A percentile compares a stretch with the other conserved stretches of the same genome.
Conservation (phyloP, 2,329 filamentous ascomycete genomes). For the Sordariomycetes sp. region DNA sequence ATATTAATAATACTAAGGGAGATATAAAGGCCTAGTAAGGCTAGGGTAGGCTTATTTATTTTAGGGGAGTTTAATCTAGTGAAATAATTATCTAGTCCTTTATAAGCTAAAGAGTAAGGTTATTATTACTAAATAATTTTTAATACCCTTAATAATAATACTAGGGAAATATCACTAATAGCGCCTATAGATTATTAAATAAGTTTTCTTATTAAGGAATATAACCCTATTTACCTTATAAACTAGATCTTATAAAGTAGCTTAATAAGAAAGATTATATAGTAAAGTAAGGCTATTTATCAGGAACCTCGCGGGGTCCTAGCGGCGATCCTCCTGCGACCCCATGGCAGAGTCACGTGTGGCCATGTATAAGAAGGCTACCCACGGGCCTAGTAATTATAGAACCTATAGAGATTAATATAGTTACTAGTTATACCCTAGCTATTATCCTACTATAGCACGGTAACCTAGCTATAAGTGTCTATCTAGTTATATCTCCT, state of each 20-base stretch:
- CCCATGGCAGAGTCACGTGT: neutral
- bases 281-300: neutral
- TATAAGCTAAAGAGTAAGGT: neutral
- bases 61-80: too few species aligned
- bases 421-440: constrained; percentile 1
- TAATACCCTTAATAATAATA: constrained; percentile 4
- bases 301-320: neutral
- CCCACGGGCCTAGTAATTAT: neutral
- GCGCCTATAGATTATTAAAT: constrained; percentile 7
- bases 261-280: neutral
- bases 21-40: too few species aligned
- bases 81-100: neutral
- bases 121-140: constrained; percentile 2
- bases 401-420: neutral
- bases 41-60: too few species aligned
- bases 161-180: constrained; percentile 4
- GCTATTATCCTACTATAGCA: neutral
- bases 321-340: neutral
- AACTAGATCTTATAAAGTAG: neutral
- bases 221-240: constrained; percentile 1
- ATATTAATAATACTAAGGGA: too few species aligned
- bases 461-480: neutral
- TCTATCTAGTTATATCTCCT: neutral
- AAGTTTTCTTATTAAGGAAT: constrained; percentile 1
- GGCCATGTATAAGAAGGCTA: neutral